Conservation (phyloP, 768 basidiomycete genomes). For the Gloeophyllum trabeum region DNA sequence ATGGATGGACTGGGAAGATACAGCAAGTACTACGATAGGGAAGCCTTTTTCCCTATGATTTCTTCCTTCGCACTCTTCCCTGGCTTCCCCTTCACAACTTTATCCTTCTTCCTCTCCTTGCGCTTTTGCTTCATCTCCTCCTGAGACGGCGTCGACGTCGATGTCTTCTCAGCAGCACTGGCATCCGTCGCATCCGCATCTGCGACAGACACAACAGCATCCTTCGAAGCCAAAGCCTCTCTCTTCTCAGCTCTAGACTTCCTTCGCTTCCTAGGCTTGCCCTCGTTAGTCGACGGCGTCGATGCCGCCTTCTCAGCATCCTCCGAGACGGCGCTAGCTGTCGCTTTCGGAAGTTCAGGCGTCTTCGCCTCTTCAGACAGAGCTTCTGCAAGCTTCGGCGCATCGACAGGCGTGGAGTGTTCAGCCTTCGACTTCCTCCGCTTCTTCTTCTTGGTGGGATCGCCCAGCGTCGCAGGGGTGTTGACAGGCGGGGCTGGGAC, state of each 20-base stretch:
- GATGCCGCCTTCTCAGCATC: not conserved
- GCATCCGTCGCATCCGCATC: constrained; percentile 3
- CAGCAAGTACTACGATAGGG: constrained; percentile 16
- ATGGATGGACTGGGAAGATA: no score
- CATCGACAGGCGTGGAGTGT: constrained; percentile 9
- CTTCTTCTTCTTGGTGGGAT: constrained; percentile 10
- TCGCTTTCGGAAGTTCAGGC: not conserved
- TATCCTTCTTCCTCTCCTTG: constrained; percentile 50
- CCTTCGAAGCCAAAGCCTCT: constrained; percentile 2
- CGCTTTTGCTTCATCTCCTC: constrained; percentile 47
- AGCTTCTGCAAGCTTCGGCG: constrained; percentile 8
- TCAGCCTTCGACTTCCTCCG: constrained; percentile 8
- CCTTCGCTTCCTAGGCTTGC: constrained; percentile 10
- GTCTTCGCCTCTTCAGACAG: constrained; percentile 1
- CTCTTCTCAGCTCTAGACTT: constrained; percentile 1
- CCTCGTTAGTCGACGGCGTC: constrained; percentile 5
- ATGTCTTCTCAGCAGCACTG: constrained; percentile 4
- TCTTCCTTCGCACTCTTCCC: constrained; percentile 43
- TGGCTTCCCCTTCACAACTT: constrained; percentile 21
- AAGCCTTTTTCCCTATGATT: constrained; percentile 42
- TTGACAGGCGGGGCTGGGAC: not conserved
- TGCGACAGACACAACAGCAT: constrained; percentile 1
- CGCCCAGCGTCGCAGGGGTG: not conserved
- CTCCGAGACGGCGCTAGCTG: constrained; percentile 4
- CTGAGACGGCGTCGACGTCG: constrained; percentile 16